A percentile compares a stretch with the other conserved stretches of the same genome.
These are phyloP conservation scores for Xylaria cubensis DNA, from an alignment of 495 filamentous ascomycete species.

Conservation along the genomic window DNA sequence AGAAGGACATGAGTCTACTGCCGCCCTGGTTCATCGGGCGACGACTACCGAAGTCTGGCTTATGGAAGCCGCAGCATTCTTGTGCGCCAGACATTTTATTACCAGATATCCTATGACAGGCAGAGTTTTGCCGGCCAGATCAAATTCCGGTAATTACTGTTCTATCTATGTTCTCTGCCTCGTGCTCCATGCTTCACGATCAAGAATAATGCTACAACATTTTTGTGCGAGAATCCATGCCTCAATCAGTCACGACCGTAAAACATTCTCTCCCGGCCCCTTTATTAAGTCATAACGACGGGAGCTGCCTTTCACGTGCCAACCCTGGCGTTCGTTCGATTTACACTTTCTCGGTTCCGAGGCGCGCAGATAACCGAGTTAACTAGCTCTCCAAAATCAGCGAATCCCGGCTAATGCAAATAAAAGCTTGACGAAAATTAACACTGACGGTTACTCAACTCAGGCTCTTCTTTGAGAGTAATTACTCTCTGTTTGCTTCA, in stretches of 20 bases:
- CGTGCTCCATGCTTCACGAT: background rate
- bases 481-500: background rate
- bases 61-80: background rate
- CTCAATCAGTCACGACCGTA: background rate
- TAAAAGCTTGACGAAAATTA: background rate
- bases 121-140: background rate
- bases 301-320: background rate
- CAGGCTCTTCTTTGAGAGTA: background rate
- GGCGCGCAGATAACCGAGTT: constrained; percentile 18
- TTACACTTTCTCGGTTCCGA: constrained; percentile 24
- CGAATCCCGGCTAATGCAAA: constrained; percentile 7
- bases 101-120: background rate
- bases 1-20: constrained; percentile 22
- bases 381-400: background rate
- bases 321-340: background rate
- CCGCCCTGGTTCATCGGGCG: background rate
- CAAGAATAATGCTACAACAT: background rate
- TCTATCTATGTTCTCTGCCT: background rate
- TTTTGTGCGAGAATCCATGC: background rate
- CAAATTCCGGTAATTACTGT: background rate
- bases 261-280: background rate
- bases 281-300: background rate
- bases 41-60: background rate
- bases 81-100: background rate
- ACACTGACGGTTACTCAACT: background rate